A percentile compares a stretch with the other conserved stretches of the same genome.
Conservation (phyloP, 371 early-diverging fungal species). For the Rozella allomycis region DNA sequence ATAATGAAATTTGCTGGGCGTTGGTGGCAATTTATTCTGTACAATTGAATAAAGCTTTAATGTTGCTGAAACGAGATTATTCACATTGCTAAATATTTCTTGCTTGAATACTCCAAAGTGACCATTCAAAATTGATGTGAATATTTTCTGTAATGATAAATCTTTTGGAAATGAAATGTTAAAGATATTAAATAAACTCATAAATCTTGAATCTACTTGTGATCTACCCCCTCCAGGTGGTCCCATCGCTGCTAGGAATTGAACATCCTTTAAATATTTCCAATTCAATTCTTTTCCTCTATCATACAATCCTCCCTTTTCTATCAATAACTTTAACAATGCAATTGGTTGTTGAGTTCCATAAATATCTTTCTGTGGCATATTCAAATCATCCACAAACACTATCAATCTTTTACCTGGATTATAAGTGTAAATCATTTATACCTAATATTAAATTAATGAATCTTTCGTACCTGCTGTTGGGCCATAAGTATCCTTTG, state of each 20-base stretch:
- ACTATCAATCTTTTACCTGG: conserved; percentile 17
- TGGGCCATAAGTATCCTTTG: conserved; percentile 37
- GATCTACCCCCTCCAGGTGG: conserved; percentile 34
- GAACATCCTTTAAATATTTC: too few species aligned
- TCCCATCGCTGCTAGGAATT: too few species aligned
- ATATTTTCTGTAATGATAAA: conserved; percentile 18
- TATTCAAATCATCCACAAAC: conserved; percentile 34
- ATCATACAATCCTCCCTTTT: conserved; percentile 15
- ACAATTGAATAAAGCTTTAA: conserved; percentile 21
- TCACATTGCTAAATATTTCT: conserved; percentile 6
- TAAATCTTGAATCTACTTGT: conserved; percentile 34
- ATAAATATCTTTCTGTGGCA: conserved; percentile 34
- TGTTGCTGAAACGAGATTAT: conserved; percentile 6
- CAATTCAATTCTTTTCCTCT: too few species aligned
- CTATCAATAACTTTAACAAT: conserved; percentile 29
- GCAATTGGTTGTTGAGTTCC: conserved; percentile 28
- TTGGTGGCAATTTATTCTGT: conserved; percentile 25
- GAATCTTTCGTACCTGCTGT: conserved; percentile 19
- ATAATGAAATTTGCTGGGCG: conserved; percentile 36
- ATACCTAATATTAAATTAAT: too few species aligned
- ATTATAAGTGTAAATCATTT: too few species aligned
- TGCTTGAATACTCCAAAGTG: conserved; percentile 19
- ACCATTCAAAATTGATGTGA: conserved; percentile 24
- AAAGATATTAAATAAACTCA: conserved; percentile 25
- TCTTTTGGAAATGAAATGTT: conserved; percentile 33